phyloP scores from a whole-genome alignment of 768 basidiomycete genomes.

The Amanita molliuscula region DNA sequence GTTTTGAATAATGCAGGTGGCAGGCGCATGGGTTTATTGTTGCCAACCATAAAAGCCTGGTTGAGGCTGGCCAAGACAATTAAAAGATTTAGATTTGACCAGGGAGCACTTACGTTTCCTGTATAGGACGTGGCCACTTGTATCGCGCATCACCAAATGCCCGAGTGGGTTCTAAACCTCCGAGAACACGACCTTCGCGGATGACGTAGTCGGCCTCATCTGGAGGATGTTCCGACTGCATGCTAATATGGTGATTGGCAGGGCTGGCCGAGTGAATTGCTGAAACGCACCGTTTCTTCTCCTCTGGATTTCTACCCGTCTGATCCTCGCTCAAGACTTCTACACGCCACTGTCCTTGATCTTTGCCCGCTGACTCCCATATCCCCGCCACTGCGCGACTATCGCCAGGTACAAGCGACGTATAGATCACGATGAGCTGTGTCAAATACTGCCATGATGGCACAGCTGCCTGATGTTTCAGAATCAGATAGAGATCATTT shows the following conservation, averaged over 20 bases:
- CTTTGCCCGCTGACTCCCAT: constrained; percentile 62
- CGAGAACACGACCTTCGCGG: constrained; percentile 72
- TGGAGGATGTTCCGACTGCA: constrained; percentile 75
- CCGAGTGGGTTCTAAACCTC: constrained; percentile 77
- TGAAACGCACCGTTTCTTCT: constrained; percentile 59
- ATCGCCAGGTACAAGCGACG: constrained; percentile 89
- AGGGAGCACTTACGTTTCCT: constrained; percentile 45
- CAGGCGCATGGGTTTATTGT: constrained; percentile 44
- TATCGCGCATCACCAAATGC: constrained; percentile 88
- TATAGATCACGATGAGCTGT: constrained; percentile 75
- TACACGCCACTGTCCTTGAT: constrained; percentile 74
- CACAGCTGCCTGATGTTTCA: constrained; percentile 64
- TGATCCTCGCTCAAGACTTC: constrained; percentile 96
- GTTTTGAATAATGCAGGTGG: constrained; percentile 63
- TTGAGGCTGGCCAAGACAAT: constrained; percentile 23
- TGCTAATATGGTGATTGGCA: constrained; percentile 25
- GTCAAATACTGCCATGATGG: constrained; percentile 81
- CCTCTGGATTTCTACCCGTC: constrained; percentile 84
- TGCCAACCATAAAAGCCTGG: constrained; percentile 59
- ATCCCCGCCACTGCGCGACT: constrained; percentile 93
- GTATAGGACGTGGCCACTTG: constrained; percentile 72
- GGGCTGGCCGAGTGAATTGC: neutral
- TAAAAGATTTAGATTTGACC: neutral
- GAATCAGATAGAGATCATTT: constrained; percentile 10
- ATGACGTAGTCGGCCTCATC: constrained; percentile 69